phyloP scores from a whole-genome alignment of 768 basidiomycete species.

The Cantharellus anzutake region DNA sequence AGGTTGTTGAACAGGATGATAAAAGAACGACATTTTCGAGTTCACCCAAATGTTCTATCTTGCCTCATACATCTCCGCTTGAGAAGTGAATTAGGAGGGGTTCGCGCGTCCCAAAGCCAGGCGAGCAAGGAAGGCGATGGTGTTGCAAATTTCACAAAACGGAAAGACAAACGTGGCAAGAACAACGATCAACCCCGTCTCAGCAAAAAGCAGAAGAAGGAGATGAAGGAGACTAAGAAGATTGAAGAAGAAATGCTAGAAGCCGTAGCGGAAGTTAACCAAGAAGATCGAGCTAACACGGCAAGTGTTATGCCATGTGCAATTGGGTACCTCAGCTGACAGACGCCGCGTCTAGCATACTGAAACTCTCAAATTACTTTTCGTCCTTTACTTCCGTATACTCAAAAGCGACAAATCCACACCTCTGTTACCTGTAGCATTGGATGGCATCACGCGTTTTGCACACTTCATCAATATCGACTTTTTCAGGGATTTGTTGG shows the following conservation, averaged over 20 bases:
- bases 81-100: conserved; percentile 56
- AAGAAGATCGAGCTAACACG: conserved; percentile 65
- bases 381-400: conserved; percentile 91
- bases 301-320: conserved; percentile 28
- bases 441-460: conserved; percentile 83
- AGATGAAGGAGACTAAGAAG: conserved; percentile 68
- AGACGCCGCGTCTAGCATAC: conserved; percentile 49
- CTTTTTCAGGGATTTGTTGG: conserved; percentile 91
- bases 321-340: not conserved
- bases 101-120: conserved; percentile 49
- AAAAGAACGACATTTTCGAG: conserved; percentile 77
- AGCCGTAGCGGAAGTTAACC: conserved; percentile 85
- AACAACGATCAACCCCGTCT: conserved; percentile 44
- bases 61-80: conserved; percentile 74
- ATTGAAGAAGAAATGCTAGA: conserved; percentile 86
- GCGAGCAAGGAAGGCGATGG: conserved; percentile 29
- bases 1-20: conserved; percentile 89
- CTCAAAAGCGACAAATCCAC: conserved; percentile 70
- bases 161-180: conserved; percentile 35
- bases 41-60: conserved; percentile 75
- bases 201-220: conserved; percentile 84
- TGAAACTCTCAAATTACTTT: conserved; percentile 91
- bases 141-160: conserved; percentile 24
- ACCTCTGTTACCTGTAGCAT: conserved; percentile 63
- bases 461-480: conserved; percentile 95